These are phyloP conservation scores for Cyphellophora europaea DNA, from an alignment of 2,329 filamentous ascomycete species.

Conservation along the genomic window DNA sequence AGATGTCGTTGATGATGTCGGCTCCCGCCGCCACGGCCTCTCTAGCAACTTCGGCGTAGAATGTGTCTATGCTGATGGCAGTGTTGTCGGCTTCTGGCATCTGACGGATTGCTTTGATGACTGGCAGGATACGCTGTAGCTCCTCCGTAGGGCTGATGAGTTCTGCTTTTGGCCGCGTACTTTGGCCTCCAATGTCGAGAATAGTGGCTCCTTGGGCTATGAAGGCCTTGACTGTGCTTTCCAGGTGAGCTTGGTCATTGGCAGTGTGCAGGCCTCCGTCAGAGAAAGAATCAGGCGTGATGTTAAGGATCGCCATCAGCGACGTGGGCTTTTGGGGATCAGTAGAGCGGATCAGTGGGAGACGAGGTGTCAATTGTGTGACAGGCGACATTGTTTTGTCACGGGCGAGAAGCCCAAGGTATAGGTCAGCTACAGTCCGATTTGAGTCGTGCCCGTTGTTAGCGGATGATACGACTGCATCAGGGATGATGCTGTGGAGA, in stretches of 20 bases:
- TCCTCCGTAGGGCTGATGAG: conserved; percentile 67
- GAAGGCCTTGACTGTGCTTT: conserved; percentile 50
- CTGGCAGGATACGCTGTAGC: conserved; percentile 65
- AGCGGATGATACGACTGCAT: conserved; percentile 3
- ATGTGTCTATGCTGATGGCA: conserved; percentile 87
- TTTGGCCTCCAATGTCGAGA: conserved; percentile 88
- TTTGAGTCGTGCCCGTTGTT: neutral
- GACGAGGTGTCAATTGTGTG: conserved; percentile 27
- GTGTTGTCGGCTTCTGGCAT: conserved; percentile 50
- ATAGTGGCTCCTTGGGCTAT: conserved; percentile 67
- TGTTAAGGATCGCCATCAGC: conserved; percentile 89
- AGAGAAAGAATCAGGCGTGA: conserved; percentile 95
- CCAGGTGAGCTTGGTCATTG: conserved; percentile 40
- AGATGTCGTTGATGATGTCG: conserved; percentile 92
- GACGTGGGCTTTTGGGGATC: conserved; percentile 53
- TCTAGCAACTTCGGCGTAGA: conserved; percentile 72
- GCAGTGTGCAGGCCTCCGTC: conserved; percentile 64
- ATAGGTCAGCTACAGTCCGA: conserved; percentile 1
- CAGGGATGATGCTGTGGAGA: conserved; percentile 12
- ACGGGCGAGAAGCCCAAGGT: conserved; percentile 34
- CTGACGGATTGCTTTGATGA: conserved; percentile 60
- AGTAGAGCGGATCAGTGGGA: conserved; percentile 50
- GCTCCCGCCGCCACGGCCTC: conserved; percentile 69
- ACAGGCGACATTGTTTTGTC: conserved; percentile 21
- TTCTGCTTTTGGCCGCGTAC: conserved; percentile 67